Base-by-base conservation (phyloP, 164 flowering plant genomes). In the Magnolia officinalis region DNA sequence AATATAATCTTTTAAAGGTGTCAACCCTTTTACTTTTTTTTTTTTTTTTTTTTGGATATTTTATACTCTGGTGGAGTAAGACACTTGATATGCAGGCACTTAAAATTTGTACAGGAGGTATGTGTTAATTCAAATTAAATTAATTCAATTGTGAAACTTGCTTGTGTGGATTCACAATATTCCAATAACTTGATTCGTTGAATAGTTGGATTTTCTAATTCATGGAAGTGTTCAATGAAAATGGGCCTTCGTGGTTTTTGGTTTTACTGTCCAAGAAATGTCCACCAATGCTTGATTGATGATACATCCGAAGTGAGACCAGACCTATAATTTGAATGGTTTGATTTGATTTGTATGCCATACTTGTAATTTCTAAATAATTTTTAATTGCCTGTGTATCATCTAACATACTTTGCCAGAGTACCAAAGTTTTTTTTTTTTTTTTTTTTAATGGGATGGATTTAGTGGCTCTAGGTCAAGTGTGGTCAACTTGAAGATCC, bases 401-500 rank as follows among this genome's bases (percentile, higher is more conserved):
- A 37, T 37, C 45, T 5, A 37, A 37, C 45, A 37, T 37, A 37
- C 45, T 37, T 37, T 37, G 45, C 45, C 45, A 5, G 45, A 37
- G 45, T 37, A 37, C 45, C 6, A 5, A 37, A 37, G 45, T 37
- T 16, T 55, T 9, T 55, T 9, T 9, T 55, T 20, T 19, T 31
- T 13, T 31, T 67, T 26, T 67, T 18, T 0, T 18, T 18, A 26
- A 18, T 26, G 71, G 71, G 71, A 18, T 67, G 71, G 13, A 31
- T 31, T 67, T 67, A 67, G 71, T 67, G 71, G 71, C 71, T 67
- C 31, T 23, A 66, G 45, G 14, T 29, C 8, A 18, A 13, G 14
- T 50, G 49, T 31, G 71, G 72, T 70, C 55, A 70, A 70, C 72
- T 70, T 70, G 49, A 70, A 49, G 26, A 66, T 8, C 13, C 71